Percentiles rank a stretch among this genome's conserved stretches.
These are phyloP conservation scores for Hanseniaspora vineae DNA, from an alignment of 805 yeast species.

Conservation along the genomic window DNA sequence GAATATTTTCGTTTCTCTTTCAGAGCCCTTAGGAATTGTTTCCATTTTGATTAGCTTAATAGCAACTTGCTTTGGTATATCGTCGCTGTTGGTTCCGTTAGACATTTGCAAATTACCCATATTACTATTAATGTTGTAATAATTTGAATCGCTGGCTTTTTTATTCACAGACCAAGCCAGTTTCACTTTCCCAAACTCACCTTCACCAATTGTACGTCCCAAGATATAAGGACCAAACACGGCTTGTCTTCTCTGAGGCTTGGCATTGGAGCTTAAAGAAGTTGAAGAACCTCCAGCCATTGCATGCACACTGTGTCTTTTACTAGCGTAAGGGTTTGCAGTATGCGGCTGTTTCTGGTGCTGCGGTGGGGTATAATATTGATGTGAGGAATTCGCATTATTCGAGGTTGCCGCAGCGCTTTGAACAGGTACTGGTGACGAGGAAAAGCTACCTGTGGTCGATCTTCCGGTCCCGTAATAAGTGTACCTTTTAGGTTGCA, in stretches of 20 bases:
- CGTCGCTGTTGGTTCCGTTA: constrained; percentile 6
- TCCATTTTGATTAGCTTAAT: constrained; percentile 85
- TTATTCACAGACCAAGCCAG: constrained; percentile 82
- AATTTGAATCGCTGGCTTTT: constrained; percentile 1
- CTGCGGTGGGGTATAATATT: neutral
- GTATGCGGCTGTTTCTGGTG: neutral
- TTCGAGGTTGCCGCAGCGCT: neutral
- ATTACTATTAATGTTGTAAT: neutral
- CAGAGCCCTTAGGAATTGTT: constrained; percentile 74
- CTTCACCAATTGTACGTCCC: constrained; percentile 93
- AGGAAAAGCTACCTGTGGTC: neutral
- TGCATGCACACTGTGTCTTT: neutral
- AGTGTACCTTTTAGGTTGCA: neutral
- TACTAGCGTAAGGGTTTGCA: neutral
- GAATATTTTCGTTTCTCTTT: constrained; percentile 77
- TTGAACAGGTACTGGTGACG: too few relatives aligned
- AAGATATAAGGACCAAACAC: constrained; percentile 83
- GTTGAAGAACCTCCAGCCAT: neutral
- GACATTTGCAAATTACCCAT: neutral
- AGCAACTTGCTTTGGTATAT: constrained; percentile 68
- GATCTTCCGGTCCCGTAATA: neutral
- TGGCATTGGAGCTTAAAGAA: neutral
- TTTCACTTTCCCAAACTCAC: constrained; percentile 96
- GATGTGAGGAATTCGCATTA: neutral
- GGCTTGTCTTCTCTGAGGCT: constrained; percentile 41